Evolutionary conservation across 2,329 filamentous ascomycete species (phyloP).

Genomic region (Xylariaceae sp.): DNA sequence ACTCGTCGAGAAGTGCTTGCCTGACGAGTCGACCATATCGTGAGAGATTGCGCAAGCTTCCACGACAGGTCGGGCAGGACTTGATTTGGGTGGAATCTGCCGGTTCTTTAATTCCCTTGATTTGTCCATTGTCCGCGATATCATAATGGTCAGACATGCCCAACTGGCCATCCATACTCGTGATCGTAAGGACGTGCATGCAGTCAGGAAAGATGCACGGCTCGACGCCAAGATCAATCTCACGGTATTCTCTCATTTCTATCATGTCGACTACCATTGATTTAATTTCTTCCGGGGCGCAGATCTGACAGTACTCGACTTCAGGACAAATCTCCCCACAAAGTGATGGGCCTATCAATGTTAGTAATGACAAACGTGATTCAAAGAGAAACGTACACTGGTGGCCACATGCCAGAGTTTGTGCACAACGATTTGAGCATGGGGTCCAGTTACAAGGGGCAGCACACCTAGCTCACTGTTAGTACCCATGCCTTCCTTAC

Average conservation of each 20-base stretch:
- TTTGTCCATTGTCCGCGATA: slow-evolving; percentile 42
- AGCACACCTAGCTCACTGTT: slow-evolving; percentile 14
- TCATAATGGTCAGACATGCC: slow-evolving; percentile 45
- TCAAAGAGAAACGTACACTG: slow-evolving; percentile 15
- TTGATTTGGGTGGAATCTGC: slow-evolving; percentile 58
- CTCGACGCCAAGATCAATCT: slow-evolving; percentile 21
- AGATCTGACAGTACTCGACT: slow-evolving; percentile 22
- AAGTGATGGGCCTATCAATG: slow-evolving; percentile 19
- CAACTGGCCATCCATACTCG: slow-evolving; percentile 47
- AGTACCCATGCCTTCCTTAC: not conserved
- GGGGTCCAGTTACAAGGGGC: slow-evolving; percentile 30
- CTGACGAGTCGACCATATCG: slow-evolving; percentile 69
- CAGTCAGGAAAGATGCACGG: slow-evolving; percentile 28
- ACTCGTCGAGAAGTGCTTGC: slow-evolving; percentile 65
- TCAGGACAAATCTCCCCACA: slow-evolving; percentile 29
- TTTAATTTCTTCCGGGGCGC: slow-evolving; percentile 15
- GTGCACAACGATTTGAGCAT: slow-evolving; percentile 22
- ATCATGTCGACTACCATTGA: slow-evolving; percentile 15
- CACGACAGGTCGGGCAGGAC: slow-evolving; percentile 58
- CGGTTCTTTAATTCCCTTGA: slow-evolving; percentile 45
- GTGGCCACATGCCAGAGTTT: slow-evolving; percentile 25
- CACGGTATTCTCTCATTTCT: slow-evolving; percentile 10
- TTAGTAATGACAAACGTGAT: not conserved
- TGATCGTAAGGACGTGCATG: slow-evolving; percentile 22
- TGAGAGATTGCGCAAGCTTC: slow-evolving; percentile 60